Conservation (phyloP, 148 eudicot species). For the Diospyros lotus region DNA sequence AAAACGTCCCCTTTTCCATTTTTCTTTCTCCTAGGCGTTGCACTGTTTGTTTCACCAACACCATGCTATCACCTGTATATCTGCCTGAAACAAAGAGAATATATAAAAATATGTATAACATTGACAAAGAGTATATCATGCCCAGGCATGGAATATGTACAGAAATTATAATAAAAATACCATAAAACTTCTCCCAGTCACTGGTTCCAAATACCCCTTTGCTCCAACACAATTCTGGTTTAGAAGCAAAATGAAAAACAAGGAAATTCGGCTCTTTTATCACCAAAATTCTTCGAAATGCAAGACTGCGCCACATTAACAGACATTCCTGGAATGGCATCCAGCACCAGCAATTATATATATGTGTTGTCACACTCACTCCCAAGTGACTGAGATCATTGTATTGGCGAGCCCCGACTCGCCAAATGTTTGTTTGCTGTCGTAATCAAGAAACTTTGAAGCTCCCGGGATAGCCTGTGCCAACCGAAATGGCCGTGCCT, state of each 20-base stretch:
- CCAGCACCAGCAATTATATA: neutral
- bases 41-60: too few species aligned
- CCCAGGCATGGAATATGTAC: constrained; percentile 1
- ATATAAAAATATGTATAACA: too few species aligned
- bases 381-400: constrained; percentile 85
- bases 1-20: too few species aligned
- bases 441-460: constrained; percentile 53
- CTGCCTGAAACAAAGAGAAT: too few species aligned
- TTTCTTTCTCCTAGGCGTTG: too few species aligned
- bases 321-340: neutral
- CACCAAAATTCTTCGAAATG: constrained; percentile 6
- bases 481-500: constrained; percentile 47
- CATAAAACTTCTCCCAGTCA: neutral
- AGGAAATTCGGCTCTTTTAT: constrained; percentile 1
- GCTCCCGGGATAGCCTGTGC: constrained; percentile 88
- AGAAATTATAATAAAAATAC: neutral
- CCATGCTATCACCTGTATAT: neutral
- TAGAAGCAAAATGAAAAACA: neutral
- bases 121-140: too few species aligned
- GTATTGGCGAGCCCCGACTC: constrained; percentile 90
- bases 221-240: neutral
- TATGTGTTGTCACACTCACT: constrained; percentile 19
- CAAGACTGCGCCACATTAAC: neutral
- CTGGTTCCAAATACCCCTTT: neutral
- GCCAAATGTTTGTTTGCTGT: constrained; percentile 48